Evolutionary conservation across 371 early-diverging fungal genomes (phyloP), one percentile per base, ranked within the genome.

Genomic region (Rhizopus sp.): DNA sequence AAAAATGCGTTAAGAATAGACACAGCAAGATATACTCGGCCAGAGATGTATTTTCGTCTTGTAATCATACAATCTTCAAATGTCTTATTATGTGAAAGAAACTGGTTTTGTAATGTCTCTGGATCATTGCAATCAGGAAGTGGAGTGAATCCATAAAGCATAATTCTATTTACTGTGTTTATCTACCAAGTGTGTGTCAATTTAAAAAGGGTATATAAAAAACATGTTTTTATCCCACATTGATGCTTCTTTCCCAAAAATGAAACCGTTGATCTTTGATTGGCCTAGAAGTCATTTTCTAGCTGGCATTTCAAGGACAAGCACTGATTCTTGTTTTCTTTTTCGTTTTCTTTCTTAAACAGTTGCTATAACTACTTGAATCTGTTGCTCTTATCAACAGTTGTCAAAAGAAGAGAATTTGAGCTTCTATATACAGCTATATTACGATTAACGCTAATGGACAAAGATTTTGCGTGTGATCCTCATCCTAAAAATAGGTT

Each of bases 41-140:
- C 42, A 12, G 52, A 32, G 1, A 35, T 16, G 16, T 29, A 35
- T 42, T 49, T 53, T 17, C n/a, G 17, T 48, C 48, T 50, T 33
- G 51, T 41, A 16, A 33, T 13, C n/a, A 29, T 23, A 23, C 60
- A 59, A 34, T 52, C 51, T 5, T 45, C 23, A 1, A 13, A 32
- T 5, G 41, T 51, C 10, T 16, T 13, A 17, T 40, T 49, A 13
- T 16, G 23, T 33, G 34, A 33, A 12, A 42, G n/a, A 41, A 15
- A 62, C 2, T 35, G 30, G 4, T 16, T 16, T 15, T 37, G 29
- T 7, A 53, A 12, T 7, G 12, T 35, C 7, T n/a, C 29, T 5
- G 49, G 46, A 32, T 62, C 37, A 23, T 9, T 35, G 40, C 63
- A 62, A 30, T 51, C 39, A 15, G 55, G 63, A 32, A 56, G 8